A percentile compares a stretch with the other conserved stretches of the same genome.
phyloP scores from a whole-genome alignment of 2,329 filamentous ascomycete species.

The Fonsecaea multimorphosa region DNA sequence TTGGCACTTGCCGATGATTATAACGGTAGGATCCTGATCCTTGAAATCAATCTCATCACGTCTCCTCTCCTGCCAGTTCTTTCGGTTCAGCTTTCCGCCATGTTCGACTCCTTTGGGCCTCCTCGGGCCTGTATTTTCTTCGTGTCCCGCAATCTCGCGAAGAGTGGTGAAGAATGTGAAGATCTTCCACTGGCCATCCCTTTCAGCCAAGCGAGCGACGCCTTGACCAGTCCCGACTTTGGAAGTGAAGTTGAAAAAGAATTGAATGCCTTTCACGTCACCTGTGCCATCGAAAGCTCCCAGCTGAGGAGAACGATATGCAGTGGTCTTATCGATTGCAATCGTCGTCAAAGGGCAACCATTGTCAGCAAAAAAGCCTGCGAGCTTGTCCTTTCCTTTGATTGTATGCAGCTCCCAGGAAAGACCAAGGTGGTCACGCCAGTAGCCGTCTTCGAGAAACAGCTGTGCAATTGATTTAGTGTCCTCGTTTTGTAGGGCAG shows the following conservation, averaged over 20 bases:
- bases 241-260: constrained; percentile 63
- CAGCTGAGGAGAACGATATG: constrained; percentile 53
- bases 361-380: constrained; percentile 42
- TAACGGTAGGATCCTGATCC: constrained; percentile 62
- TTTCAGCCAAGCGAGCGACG: constrained; percentile 58
- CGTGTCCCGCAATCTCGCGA: constrained; percentile 59
- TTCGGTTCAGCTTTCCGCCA: constrained; percentile 57
- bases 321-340: constrained; percentile 54
- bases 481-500: constrained; percentile 46
- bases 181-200: constrained; percentile 62
- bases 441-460: constrained; percentile 61
- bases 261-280: constrained; percentile 60
- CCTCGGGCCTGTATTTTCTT: constrained; percentile 56
- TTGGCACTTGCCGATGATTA: constrained; percentile 65
- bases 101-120: constrained; percentile 65
- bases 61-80: constrained; percentile 67
- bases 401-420: constrained; percentile 64
- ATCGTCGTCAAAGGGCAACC: constrained; percentile 54
- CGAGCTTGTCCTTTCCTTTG: constrained; percentile 54
- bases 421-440: constrained; percentile 64
- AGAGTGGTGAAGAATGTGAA: constrained; percentile 69
- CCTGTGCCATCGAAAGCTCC: constrained; percentile 58
- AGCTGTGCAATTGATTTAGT: constrained; percentile 47
- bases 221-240: constrained; percentile 63
- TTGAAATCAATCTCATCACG: constrained; percentile 56